A percentile compares a stretch with the other conserved stretches of the same genome.
Conservation (phyloP, 345 rosid genomes). For the Syzygium aqueum region DNA sequence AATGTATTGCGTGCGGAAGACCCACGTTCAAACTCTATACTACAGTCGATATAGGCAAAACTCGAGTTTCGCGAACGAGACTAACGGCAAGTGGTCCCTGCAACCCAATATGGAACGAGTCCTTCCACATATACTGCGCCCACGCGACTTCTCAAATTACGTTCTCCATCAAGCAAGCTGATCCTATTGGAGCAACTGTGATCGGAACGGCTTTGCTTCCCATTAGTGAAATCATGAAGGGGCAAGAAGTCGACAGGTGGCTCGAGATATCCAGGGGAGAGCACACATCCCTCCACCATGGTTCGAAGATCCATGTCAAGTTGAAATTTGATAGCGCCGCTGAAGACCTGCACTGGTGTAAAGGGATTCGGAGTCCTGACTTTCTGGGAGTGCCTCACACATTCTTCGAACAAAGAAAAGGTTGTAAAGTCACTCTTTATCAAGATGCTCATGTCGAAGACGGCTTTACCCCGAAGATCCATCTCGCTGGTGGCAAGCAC, state of each 20-base stretch:
- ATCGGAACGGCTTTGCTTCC: constrained; percentile 42
- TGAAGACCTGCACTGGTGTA: constrained; percentile 24
- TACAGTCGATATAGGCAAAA: constrained; percentile 24
- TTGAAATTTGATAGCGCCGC: constrained; percentile 21
- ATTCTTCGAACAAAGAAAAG: constrained; percentile 30
- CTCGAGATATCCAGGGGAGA: constrained; percentile 16
- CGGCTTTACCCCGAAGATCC: constrained; percentile 14
- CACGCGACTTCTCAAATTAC: constrained; percentile 32
- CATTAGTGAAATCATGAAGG: constrained; percentile 16
- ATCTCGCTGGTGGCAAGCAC: constrained; percentile 18
- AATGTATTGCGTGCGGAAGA: constrained; percentile 14
- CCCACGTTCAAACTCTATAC: constrained; percentile 21
- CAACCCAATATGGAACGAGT: constrained; percentile 24
- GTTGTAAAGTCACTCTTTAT: constrained; percentile 42
- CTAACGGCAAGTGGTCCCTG: constrained; percentile 8
- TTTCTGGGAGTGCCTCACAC: constrained; percentile 44
- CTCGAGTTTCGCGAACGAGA: constrained; percentile 32
- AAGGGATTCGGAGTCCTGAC: constrained; percentile 26
- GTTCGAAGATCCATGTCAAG: constrained; percentile 35
- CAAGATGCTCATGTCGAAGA: constrained; percentile 48
- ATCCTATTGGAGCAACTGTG: constrained; percentile 19
- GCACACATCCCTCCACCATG: constrained; percentile 3
- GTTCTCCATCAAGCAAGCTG: constrained; percentile 32
- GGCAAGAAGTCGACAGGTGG: constrained; percentile 31
- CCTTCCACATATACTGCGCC: constrained; percentile 40